Conservation (phyloP, 1,139 yeast species). For the Taphrina deformans region DNA sequence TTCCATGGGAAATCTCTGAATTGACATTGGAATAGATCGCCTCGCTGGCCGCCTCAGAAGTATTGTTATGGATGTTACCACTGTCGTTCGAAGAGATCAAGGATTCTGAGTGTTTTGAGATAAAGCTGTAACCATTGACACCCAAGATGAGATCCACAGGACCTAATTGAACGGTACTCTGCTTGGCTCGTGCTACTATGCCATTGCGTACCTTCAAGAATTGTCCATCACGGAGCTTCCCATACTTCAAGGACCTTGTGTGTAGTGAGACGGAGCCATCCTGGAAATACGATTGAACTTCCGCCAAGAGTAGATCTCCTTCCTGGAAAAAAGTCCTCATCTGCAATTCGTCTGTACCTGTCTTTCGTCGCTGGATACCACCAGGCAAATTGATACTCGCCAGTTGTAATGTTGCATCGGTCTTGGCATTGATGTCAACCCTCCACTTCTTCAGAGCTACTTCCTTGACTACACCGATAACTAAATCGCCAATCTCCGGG, state of each 20-base stretch:
- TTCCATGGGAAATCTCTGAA: conserved; percentile 61
- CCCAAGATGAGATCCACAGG: conserved; percentile 91
- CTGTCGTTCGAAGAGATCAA: conserved; percentile 35
- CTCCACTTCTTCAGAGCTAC: conserved; percentile 95
- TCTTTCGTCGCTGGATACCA: conserved; percentile 88
- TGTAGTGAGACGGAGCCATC: conserved; percentile 95
- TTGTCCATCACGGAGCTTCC: conserved; percentile 88
- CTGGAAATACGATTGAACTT: conserved; percentile 82
- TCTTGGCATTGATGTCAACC: conserved; percentile 91
- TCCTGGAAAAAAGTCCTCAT: conserved; percentile 93
- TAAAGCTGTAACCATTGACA: conserved; percentile 92
- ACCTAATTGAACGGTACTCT: conserved; percentile 81
- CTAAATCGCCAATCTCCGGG: conserved; percentile 96
- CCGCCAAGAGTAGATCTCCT: conserved; percentile 92
- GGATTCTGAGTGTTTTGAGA: conserved; percentile 61
- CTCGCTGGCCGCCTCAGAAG: conserved; percentile 94
- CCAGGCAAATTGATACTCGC: conserved; percentile 98
- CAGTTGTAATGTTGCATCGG: conserved; percentile 85
- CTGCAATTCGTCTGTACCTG: conserved; percentile 92
- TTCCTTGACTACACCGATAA: conserved; percentile 90
- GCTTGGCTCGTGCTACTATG: conserved; percentile 76
- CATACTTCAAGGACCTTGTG: conserved; percentile 91
- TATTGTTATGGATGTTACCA: conserved; percentile 65
- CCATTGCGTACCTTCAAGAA: conserved; percentile 80
- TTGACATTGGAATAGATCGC: conserved; percentile 91